Percentiles rank a stretch among this genome's conserved stretches.
Conservation (phyloP, 805 yeast species). For the Sugiyamaella marilandica region DNA sequence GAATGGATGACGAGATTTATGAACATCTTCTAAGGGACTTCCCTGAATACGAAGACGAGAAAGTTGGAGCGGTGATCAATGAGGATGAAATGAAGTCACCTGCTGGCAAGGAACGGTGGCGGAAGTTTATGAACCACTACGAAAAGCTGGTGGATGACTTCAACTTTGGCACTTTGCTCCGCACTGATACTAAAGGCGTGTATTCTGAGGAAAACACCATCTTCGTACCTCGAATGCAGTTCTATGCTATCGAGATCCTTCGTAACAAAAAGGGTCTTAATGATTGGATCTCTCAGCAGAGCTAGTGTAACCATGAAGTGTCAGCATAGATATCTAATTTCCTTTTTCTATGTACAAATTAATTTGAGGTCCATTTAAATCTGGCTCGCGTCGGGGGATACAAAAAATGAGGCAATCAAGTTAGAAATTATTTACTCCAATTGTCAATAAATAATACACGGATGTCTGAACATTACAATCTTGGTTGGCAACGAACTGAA, state of each 20-base stretch:
- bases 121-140: conserved; percentile 75
- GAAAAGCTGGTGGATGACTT: conserved; percentile 80
- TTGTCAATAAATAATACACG: no score
- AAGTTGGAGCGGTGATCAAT: conserved; percentile 49
- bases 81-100: conserved; percentile 82
- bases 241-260: conserved; percentile 89
- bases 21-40: conserved; percentile 52
- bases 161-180: conserved; percentile 90
- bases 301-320: no score
- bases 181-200: conserved; percentile 66
- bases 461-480: no score
- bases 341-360: no score
- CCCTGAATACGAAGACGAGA: conserved; percentile 74
- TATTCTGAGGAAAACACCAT: conserved; percentile 81
- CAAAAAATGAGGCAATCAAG: no score
- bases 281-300: conserved; percentile 62
- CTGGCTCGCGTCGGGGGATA: no score
- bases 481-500: no score
- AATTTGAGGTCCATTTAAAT: no score
- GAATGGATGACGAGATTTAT: conserved; percentile 37
- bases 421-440: no score
- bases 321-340: no score
- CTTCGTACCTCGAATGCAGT: conserved; percentile 88
- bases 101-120: conserved; percentile 85
- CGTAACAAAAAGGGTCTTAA: conserved; percentile 87